Conservation (phyloP, 805 yeast genomes). For the Isabelozyma gotoi region DNA sequence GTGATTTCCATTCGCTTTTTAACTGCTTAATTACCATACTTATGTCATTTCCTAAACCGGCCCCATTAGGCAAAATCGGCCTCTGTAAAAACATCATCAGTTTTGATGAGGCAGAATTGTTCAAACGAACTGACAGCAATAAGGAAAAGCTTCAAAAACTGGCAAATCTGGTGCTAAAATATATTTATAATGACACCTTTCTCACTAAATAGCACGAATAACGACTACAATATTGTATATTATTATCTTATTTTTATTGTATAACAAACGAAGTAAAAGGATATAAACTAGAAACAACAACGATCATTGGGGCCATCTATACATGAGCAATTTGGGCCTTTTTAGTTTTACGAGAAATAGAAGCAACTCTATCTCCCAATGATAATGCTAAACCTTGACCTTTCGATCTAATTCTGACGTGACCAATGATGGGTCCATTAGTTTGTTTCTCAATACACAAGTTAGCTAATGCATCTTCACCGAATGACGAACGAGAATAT, state of each 20-base stretch:
- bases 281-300: not conserved
- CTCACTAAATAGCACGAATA: not conserved
- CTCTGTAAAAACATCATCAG: conserved; percentile 7
- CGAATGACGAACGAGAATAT: conserved; percentile 89
- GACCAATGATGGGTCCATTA: conserved; percentile 81
- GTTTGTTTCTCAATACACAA: conserved; percentile 83
- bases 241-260: not conserved
- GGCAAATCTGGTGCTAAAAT: conserved; percentile 4
- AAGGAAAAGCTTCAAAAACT: conserved; percentile 6
- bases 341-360: conserved; percentile 58
- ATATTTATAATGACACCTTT: conserved; percentile 5
- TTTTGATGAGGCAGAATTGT: conserved; percentile 16
- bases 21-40: conserved; percentile 8
- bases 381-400: conserved; percentile 97
- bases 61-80: not conserved
- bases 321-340: conserved; percentile 13
- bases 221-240: too few relatives aligned
- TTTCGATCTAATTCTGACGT: conserved; percentile 93
- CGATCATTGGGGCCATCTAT: not conserved
- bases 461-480: conserved; percentile 97
- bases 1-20: conserved; percentile 19
- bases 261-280: not conserved
- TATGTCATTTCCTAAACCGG: not conserved
- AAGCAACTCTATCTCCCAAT: conserved; percentile 90
- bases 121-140: conserved; percentile 13